Evolutionary conservation across 2,329 filamentous ascomycete genomes (phyloP).

Genomic region (Diaporthe ampelina): DNA sequence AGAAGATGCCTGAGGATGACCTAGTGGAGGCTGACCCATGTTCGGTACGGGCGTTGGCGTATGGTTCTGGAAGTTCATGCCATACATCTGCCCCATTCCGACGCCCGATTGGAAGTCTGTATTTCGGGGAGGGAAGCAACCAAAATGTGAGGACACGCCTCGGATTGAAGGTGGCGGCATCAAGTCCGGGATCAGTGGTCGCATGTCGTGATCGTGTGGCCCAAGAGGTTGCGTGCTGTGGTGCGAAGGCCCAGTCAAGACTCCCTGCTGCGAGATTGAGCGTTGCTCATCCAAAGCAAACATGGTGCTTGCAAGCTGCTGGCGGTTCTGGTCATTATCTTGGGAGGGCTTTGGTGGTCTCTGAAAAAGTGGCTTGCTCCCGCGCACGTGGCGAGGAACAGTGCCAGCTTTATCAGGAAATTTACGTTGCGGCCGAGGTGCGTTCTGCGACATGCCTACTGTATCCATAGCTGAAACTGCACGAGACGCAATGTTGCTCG

Average conservation of each 20-base stretch:
- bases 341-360: background rate
- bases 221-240: conserved; percentile 4
- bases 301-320: background rate
- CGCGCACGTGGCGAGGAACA: background rate
- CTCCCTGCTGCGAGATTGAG: background rate
- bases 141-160: background rate
- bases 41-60: conserved; percentile 6
- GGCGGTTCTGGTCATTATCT: background rate
- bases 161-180: conserved; percentile 7
- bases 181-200: conserved; percentile 8
- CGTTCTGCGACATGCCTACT: background rate
- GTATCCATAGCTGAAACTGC: conserved; percentile 5
- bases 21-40: conserved; percentile 17
- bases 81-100: background rate
- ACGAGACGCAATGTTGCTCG: conserved; percentile 4
- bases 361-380: conserved; percentile 9
- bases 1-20: conserved; percentile 1
- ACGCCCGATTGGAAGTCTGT: background rate
- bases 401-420: background rate
- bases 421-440: background rate
- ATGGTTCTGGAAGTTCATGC: conserved; percentile 29
- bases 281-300: background rate
- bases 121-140: background rate
- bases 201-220: conserved; percentile 12
- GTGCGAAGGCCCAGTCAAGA: background rate